Conservation (phyloP, 148 eudicot species). For the Rhododendron williamsianum region DNA sequence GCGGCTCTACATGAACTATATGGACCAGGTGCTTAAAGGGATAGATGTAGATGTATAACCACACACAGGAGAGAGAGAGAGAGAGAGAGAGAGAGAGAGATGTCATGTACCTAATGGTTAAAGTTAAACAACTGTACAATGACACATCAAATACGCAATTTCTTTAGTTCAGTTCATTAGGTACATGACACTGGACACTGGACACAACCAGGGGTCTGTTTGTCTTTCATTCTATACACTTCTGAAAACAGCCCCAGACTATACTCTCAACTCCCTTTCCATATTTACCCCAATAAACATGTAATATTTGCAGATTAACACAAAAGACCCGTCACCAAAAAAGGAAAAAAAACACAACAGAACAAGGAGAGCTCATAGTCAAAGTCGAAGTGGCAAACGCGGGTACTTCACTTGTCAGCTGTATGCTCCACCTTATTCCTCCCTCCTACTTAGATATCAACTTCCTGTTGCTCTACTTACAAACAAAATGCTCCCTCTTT, state of each 20-base stretch:
- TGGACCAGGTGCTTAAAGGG: not conserved
- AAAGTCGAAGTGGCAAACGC: not conserved
- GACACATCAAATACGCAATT: not conserved
- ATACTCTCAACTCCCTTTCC: slow-evolving; percentile 2
- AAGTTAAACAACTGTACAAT: not conserved
- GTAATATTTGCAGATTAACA: slow-evolving; percentile 9
- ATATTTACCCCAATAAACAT: slow-evolving; percentile 15
- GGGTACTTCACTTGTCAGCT: slow-evolving; percentile 1
- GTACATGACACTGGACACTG: not conserved
- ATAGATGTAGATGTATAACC: too few species aligned
- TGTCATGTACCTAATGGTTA: too few species aligned
- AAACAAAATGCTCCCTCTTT: slow-evolving; percentile 16
- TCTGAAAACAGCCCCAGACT: slow-evolving; percentile 29
- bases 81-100: slow-evolving; percentile 14
- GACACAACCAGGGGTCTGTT: slow-evolving; percentile 8
- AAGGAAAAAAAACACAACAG: not conserved
- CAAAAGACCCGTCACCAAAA: not conserved
- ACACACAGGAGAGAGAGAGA: not conserved
- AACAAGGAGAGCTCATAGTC: not conserved
- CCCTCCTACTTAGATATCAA: not conserved
- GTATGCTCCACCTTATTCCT: slow-evolving; percentile 6
- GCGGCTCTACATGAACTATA: not conserved
- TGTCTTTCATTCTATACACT: slow-evolving; percentile 26
- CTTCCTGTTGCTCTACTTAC: slow-evolving; percentile 11
- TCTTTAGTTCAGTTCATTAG: not conserved